Evolutionary conservation across 345 rosid genomes (phyloP).

Genomic region (Populus euphratica): DNA sequence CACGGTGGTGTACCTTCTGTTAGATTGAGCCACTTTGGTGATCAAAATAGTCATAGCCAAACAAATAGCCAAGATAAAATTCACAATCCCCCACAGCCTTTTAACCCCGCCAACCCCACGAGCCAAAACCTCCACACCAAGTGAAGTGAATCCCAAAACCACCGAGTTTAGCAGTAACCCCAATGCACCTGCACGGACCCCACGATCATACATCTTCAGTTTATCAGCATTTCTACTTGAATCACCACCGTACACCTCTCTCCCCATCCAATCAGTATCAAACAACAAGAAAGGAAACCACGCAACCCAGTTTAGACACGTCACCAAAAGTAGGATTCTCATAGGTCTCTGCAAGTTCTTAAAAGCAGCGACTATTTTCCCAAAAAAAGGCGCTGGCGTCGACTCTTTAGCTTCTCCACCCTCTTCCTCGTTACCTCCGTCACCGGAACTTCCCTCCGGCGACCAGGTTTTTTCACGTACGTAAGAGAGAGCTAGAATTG

Average conservation of each 20-base stretch:
- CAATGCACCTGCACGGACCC: conserved; percentile 75
- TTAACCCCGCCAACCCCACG: conserved; percentile 50
- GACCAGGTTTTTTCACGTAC: conserved; percentile 47
- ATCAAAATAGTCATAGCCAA: conserved; percentile 49
- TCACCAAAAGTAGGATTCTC: conserved; percentile 72
- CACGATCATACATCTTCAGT: conserved; percentile 45
- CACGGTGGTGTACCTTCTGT: conserved; percentile 23
- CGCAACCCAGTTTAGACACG: conserved; percentile 79
- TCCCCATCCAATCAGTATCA: conserved; percentile 94
- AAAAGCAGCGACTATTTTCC: conserved; percentile 47
- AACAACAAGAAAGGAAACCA: conserved; percentile 86
- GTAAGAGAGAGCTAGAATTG: conserved; percentile 39
- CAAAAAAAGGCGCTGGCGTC: conserved; percentile 19
- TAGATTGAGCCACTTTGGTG: conserved; percentile 58
- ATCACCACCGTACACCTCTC: conserved; percentile 82
- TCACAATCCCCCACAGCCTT: conserved; percentile 67
- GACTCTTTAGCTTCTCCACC: neutral
- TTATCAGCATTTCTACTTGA: conserved; percentile 27
- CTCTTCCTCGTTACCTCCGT: neutral
- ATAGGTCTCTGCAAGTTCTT: conserved; percentile 53
- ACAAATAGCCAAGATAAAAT: conserved; percentile 56
- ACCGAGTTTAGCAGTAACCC: conserved; percentile 81
- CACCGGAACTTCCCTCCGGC: neutral
- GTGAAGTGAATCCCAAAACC: conserved; percentile 61
- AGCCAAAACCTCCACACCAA: conserved; percentile 43